Base-by-base conservation (phyloP, 345 rosid genomes). In the Citrus unshiu region DNA sequence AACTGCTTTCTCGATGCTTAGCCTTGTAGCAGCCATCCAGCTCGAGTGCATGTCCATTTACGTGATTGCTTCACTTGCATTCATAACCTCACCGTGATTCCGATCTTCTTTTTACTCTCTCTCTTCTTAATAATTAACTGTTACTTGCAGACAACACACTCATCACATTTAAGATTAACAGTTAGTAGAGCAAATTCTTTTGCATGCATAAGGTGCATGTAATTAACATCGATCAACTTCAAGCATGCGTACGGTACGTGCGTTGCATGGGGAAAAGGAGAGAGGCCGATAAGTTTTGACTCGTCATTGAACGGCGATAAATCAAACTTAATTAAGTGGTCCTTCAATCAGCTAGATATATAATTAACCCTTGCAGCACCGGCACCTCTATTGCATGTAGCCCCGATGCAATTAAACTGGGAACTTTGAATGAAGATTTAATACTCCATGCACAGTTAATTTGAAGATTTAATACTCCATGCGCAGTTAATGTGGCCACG, bases 11-110 rank as follows among this genome's bases (percentile, higher is more conserved):
- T 10, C 58, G 40, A 46, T 63, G 69, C 64, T 6, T 73, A 43
- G 39, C 70, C 74, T 58, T 60, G 65, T 30, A 64, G 69, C 80
- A 40, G 8, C 58, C 27, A 18, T 80, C 79, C 79, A 74, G 77
- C 80, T 74, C 43, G 9, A 62, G 19, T 35, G n/a, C 83, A 30
- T 43, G 74, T 54, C 61, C 68, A 57, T 81, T 57, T 79, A 77
- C 84, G 80, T 81, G 84, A 73, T 49, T 56, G 30, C 0, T 51
- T 25, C 67, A 56, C 22, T 70, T 72, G 61, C 69, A 81, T 58
- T 81, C 83, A 81, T 46, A 32, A 8, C 80, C 76, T 54, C 61
- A 70, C 61, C 76, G 79, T 67, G 37, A 49, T 54, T 54, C n/a
- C 25, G 54, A 37, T 35, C 49, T 54, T 51, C 39, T 32, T 25